Percentiles rank a stretch among this genome's conserved stretches.
Evolutionary conservation across 495 filamentous ascomycete genomes (phyloP).

Genomic region (Podospora sp.): DNA sequence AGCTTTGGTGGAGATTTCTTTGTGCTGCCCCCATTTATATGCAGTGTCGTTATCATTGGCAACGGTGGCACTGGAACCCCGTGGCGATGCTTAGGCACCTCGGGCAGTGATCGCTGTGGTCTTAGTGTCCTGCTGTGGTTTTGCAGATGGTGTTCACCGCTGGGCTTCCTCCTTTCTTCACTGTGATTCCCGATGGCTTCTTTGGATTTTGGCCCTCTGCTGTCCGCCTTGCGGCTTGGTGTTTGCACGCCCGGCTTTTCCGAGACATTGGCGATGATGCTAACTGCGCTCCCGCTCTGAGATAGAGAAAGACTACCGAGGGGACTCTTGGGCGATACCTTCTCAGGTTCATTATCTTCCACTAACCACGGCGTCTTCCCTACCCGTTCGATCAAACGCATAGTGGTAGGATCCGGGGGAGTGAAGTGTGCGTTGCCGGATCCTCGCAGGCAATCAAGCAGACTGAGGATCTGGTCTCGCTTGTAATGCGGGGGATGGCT

Average conservation of each 20-base stretch:
- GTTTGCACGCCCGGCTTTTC: conserved; percentile 87
- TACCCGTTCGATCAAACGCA: conserved; percentile 80
- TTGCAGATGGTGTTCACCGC: conserved; percentile 11
- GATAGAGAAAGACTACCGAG: conserved; percentile 53
- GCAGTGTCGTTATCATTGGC: conserved; percentile 27
- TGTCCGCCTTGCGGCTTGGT: conserved; percentile 64
- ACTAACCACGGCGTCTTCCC: conserved; percentile 80
- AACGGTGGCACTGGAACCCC: conserved; percentile 45
- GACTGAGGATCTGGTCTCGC: conserved; percentile 74
- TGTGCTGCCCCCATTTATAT: conserved; percentile 32
- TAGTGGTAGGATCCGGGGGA: conserved; percentile 86
- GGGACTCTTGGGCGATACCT: conserved; percentile 48
- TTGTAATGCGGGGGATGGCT: conserved; percentile 87
- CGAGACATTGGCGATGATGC: conserved; percentile 73
- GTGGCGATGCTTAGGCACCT: conserved; percentile 51
- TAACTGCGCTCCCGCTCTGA: conserved; percentile 59
- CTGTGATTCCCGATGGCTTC: not conserved
- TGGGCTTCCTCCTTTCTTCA: not conserved
- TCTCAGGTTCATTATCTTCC: conserved; percentile 46
- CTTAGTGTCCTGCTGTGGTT: conserved; percentile 33
- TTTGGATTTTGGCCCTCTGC: conserved; percentile 21
- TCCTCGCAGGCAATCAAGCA: conserved; percentile 68
- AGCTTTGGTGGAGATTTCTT: conserved; percentile 60
- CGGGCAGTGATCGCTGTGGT: conserved; percentile 47
- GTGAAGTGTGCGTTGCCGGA: conserved; percentile 77